These are phyloP conservation scores for Teunomyces lycoperdinae DNA, from an alignment of 805 yeast species.

Conservation along the genomic window DNA sequence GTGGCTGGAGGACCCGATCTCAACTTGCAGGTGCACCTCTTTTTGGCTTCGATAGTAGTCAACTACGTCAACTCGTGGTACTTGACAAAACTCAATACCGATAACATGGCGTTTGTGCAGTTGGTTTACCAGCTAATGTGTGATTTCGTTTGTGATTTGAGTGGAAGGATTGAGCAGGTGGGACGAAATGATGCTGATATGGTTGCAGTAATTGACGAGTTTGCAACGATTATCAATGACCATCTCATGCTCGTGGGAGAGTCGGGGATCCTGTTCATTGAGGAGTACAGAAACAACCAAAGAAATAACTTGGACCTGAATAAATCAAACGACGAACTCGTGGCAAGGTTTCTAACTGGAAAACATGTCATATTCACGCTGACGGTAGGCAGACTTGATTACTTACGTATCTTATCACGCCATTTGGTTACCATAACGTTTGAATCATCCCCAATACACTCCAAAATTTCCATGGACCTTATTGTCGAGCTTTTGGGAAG, in stretches of 20 bases:
- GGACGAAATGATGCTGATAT: conserved; percentile 10
- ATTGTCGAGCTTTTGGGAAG: conserved; percentile 26
- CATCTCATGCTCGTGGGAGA: conserved; percentile 14
- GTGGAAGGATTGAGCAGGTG: conserved; percentile 14
- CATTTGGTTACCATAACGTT: conserved; percentile 19
- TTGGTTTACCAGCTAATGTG: conserved; percentile 23
- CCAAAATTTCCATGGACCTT: conserved; percentile 23
- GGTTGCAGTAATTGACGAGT: conserved; percentile 20
- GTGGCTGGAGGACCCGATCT: conserved; percentile 16
- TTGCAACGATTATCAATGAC: conserved; percentile 19
- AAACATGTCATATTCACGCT: conserved; percentile 20
- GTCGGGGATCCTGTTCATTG: background rate
- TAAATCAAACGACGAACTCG: background rate
- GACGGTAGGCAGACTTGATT: conserved; percentile 9
- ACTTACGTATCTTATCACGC: conserved; percentile 22
- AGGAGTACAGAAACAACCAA: background rate
- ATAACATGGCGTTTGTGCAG: conserved; percentile 27
- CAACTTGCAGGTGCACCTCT: conserved; percentile 36
- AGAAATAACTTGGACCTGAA: background rate
- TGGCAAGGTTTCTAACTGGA: conserved; percentile 4
- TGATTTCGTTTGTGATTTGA: conserved; percentile 23
- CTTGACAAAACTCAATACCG: conserved; percentile 25
- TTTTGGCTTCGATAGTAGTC: conserved; percentile 27
- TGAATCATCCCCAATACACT: conserved; percentile 14
- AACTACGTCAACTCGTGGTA: conserved; percentile 16